These are phyloP conservation scores for Scutellaria baicalensis DNA, from an alignment of 257 asterid genomes.

Conservation along the genomic window DNA sequence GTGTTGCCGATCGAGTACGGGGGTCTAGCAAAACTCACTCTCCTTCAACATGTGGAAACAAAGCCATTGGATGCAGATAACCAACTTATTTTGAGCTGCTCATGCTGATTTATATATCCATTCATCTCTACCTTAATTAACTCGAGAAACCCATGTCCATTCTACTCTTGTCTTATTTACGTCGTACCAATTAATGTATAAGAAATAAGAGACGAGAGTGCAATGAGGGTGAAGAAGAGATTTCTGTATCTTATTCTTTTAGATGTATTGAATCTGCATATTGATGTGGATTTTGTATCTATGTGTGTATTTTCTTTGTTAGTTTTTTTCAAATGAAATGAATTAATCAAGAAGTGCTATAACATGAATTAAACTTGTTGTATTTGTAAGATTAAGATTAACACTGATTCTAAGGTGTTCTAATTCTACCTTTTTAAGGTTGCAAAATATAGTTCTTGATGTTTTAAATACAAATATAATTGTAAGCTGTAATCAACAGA, in stretches of 20 bases:
- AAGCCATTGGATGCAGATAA: background rate
- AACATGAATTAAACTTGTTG: too few species aligned
- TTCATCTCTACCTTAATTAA: background rate
- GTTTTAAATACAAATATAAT: too few species aligned
- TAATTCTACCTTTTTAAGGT: too few species aligned
- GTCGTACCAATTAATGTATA: too few species aligned
- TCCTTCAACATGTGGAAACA: constrained; percentile 36
- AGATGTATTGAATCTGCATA: background rate
- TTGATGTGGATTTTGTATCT: background rate
- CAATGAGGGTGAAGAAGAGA: background rate
- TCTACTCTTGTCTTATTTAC: background rate
- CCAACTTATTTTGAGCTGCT: background rate
- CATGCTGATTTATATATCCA: too few species aligned
- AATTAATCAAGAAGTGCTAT: too few species aligned
- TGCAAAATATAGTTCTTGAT: too few species aligned
- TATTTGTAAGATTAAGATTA: too few species aligned
- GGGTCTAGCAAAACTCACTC: constrained; percentile 43
- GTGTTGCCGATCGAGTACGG: constrained; percentile 63
- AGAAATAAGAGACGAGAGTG: background rate
- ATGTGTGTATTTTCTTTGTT: background rate
- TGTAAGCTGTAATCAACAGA: too few species aligned
- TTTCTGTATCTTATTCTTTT: background rate
- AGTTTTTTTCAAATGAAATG: too few species aligned
- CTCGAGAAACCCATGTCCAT: background rate
- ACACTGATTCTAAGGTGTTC: too few species aligned